A percentile compares a stretch with the other conserved stretches of the same genome.
Conservation (phyloP, 2,329 filamentous ascomycete species). For the Colletotrichum shisoi region DNA sequence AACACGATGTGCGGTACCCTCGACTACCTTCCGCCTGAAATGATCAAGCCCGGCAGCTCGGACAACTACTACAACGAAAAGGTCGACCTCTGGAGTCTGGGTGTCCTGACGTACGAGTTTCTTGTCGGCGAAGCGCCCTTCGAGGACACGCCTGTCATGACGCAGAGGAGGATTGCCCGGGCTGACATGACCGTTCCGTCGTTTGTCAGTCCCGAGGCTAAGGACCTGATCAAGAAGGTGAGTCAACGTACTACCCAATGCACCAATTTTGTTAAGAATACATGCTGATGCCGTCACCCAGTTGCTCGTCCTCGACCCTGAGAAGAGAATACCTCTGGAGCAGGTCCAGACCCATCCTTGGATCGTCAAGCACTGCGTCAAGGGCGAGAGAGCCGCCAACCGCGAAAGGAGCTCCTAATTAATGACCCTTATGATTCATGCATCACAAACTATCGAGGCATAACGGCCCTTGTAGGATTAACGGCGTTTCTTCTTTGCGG, state of each 20-base stretch:
- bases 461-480: slow-evolving; percentile 40
- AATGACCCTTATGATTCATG: slow-evolving; percentile 39
- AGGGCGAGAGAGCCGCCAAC: slow-evolving; percentile 63
- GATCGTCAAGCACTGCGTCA: slow-evolving; percentile 93
- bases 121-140: slow-evolving; percentile 95
- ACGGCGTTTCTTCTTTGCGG: slow-evolving; percentile 39
- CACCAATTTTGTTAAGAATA: background rate
- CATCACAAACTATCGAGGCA: slow-evolving; percentile 39
- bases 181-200: slow-evolving; percentile 92
- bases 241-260: slow-evolving; percentile 44
- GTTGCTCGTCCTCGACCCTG: slow-evolving; percentile 90
- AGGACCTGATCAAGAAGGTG: slow-evolving; percentile 90
- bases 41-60: slow-evolving; percentile 81
- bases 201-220: slow-evolving; percentile 89
- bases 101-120: slow-evolving; percentile 95
- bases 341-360: slow-evolving; percentile 90
- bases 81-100: slow-evolving; percentile 94
- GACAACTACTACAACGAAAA: slow-evolving; percentile 95
- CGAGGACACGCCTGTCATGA: slow-evolving; percentile 94
- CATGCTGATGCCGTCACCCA: slow-evolving; percentile 49
- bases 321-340: slow-evolving; percentile 89
- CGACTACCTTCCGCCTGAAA: slow-evolving; percentile 97
- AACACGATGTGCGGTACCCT: slow-evolving; percentile 97
- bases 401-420: slow-evolving; percentile 55
- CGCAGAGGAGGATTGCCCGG: slow-evolving; percentile 84